Percentiles rank a stretch among this genome's conserved stretches.
phyloP scores from a whole-genome alignment of 164 flowering plant genomes.

The Magnolia kwangsiensis region DNA sequence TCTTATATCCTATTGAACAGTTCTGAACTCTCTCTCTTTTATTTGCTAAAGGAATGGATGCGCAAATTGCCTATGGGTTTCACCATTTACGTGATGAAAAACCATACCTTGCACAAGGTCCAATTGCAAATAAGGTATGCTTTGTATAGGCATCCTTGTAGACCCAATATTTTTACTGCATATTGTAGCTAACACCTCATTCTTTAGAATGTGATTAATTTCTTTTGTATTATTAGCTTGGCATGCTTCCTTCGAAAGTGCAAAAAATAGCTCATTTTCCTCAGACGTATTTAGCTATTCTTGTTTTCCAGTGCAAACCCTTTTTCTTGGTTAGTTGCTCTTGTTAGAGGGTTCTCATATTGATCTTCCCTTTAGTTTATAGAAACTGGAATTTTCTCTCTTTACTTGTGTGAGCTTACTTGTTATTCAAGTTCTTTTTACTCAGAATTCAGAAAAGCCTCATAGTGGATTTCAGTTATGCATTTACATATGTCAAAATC shows the following conservation, averaged over 20 bases:
- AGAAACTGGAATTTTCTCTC: background rate
- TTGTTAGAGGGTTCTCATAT: background rate
- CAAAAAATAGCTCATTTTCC: background rate
- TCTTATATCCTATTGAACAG: background rate
- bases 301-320: background rate
- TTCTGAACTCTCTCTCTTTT: constrained; percentile 1
- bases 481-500: background rate
- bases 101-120: constrained; percentile 94
- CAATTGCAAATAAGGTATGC: constrained; percentile 85
- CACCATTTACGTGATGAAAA: constrained; percentile 92
- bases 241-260: background rate
- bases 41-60: constrained; percentile 82
- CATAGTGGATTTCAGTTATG: too few relatives aligned
- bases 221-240: too few relatives aligned
- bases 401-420: background rate
- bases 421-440: background rate
- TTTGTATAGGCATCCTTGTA: background rate
- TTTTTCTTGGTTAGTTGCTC: background rate
- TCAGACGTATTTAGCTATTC: background rate
- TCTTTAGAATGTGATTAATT: background rate
- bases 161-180: background rate
- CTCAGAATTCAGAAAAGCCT: too few relatives aligned
- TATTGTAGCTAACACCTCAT: background rate
- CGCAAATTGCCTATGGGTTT: constrained; percentile 97
- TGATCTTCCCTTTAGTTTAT: background rate